These are phyloP conservation scores for Schizochytrium sp. DNA, from an alignment of 108 stramenopile species.

Conservation along the genomic window DNA sequence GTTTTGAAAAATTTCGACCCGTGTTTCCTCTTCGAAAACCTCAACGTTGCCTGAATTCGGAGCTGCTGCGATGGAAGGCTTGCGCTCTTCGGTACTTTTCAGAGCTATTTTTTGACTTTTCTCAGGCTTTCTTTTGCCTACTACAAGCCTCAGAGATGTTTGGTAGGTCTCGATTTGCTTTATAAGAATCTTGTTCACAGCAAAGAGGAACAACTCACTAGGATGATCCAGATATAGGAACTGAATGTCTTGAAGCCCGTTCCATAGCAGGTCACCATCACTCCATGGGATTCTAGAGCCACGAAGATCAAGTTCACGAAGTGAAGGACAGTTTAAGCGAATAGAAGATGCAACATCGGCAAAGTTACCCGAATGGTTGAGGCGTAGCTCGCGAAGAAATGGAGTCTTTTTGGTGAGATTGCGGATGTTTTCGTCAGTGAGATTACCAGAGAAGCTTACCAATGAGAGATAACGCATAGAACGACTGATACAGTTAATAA, in stretches of 20 bases:
- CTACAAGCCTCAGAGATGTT: not conserved
- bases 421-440: not conserved
- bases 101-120: too few species aligned
- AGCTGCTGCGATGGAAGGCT: too few species aligned
- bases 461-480: not conserved
- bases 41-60: too few species aligned
- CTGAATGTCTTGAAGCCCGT: not conserved
- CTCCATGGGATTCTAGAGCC: not conserved
- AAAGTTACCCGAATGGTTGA: not conserved
- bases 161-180: not conserved
- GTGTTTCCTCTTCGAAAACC: too few species aligned
- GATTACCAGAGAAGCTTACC: not conserved
- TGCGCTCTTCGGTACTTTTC: too few species aligned
- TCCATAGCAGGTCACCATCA: not conserved
- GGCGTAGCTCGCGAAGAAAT: constrained; percentile 17
- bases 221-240: not conserved
- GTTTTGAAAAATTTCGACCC: too few species aligned
- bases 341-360: not conserved
- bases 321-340: not conserved
- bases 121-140: too few species aligned
- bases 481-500: not conserved
- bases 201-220: not conserved
- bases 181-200: not conserved
- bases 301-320: not conserved
- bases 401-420: not conserved